These are phyloP conservation scores for Epichloe typhina DNA, from an alignment of 2,329 filamentous ascomycete species.

Conservation along the genomic window DNA sequence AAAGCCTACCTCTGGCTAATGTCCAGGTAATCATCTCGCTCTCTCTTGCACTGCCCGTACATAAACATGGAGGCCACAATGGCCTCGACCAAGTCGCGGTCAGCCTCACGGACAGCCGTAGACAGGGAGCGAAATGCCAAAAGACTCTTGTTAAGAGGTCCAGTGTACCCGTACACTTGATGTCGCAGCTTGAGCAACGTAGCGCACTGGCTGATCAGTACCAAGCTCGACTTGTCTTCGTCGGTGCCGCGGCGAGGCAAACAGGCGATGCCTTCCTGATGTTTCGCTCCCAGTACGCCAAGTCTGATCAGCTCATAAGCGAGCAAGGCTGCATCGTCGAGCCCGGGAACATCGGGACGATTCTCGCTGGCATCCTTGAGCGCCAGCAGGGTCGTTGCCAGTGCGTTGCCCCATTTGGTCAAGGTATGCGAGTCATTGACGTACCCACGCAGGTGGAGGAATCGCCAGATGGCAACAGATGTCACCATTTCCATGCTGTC, in stretches of 20 bases:
- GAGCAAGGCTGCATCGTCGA: constrained; percentile 69
- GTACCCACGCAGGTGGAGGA: constrained; percentile 81
- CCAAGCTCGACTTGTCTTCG: constrained; percentile 63
- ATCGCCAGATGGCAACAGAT: constrained; percentile 71
- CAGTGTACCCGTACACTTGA: constrained; percentile 79
- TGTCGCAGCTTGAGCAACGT: constrained; percentile 74
- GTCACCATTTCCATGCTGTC: constrained; percentile 52
- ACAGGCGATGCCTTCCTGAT: constrained; percentile 42
- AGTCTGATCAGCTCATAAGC: constrained; percentile 77
- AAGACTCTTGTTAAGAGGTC: constrained; percentile 80
- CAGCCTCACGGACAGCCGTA: constrained; percentile 61
- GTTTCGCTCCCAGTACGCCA: constrained; percentile 60
- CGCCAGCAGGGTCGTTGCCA: constrained; percentile 54
- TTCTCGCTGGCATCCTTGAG: constrained; percentile 41
- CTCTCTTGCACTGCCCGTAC: constrained; percentile 62
- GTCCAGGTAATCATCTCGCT: constrained; percentile 50
- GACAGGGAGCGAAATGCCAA: constrained; percentile 77
- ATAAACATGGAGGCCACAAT: constrained; percentile 70
- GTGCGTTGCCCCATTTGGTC: constrained; percentile 70
- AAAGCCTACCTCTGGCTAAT: constrained; percentile 56
- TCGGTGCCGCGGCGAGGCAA: constrained; percentile 45
- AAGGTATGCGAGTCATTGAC: constrained; percentile 66
- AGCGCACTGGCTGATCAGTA: constrained; percentile 76
- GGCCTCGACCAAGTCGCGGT: constrained; percentile 76
- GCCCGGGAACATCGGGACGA: constrained; percentile 28